phyloP scores from a whole-genome alignment of 495 filamentous ascomycete genomes.

The Talaromyces wortmannii region DNA sequence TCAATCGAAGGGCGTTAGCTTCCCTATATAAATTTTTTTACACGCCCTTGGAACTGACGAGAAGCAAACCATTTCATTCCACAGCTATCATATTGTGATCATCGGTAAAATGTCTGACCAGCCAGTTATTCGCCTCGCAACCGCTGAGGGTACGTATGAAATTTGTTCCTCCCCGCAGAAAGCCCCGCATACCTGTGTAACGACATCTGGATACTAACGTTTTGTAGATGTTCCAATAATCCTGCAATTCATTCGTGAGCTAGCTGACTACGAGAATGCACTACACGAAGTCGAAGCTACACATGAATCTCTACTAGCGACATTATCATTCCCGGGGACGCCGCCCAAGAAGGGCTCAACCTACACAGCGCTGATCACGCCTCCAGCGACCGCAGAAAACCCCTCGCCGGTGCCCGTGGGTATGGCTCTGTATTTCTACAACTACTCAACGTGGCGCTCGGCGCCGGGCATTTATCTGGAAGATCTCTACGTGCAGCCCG shows the following conservation, averaged over 20 bases:
- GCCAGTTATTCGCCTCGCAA: slow-evolving; percentile 43
- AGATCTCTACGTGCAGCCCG: slow-evolving; percentile 76
- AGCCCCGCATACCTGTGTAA: neutral
- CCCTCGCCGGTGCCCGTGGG: slow-evolving; percentile 37
- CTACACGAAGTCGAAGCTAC: slow-evolving; percentile 74
- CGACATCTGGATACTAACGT: neutral
- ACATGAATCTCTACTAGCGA: slow-evolving; percentile 59
- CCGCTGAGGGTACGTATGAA: slow-evolving; percentile 26
- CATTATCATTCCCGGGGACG: slow-evolving; percentile 65
- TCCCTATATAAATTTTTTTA: neutral
- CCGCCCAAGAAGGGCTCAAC: slow-evolving; percentile 30
- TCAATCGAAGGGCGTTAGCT: neutral
- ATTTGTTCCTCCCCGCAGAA: neutral
- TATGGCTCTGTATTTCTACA: slow-evolving; percentile 64
- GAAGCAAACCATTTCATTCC: neutral
- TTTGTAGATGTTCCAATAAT: slow-evolving; percentile 73
- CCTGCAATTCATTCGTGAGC: slow-evolving; percentile 75
- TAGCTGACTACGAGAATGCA: slow-evolving; percentile 77
- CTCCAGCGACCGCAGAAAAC: slow-evolving; percentile 18
- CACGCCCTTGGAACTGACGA: neutral
- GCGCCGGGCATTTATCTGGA: slow-evolving; percentile 90
- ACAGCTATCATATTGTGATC: neutral
- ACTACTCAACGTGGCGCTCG: slow-evolving; percentile 79
- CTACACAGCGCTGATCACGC: slow-evolving; percentile 35
- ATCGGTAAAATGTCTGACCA: slow-evolving; percentile 22